These are phyloP conservation scores for Lactarius indigo DNA, from an alignment of 768 basidiomycete species.

Conservation along the genomic window DNA sequence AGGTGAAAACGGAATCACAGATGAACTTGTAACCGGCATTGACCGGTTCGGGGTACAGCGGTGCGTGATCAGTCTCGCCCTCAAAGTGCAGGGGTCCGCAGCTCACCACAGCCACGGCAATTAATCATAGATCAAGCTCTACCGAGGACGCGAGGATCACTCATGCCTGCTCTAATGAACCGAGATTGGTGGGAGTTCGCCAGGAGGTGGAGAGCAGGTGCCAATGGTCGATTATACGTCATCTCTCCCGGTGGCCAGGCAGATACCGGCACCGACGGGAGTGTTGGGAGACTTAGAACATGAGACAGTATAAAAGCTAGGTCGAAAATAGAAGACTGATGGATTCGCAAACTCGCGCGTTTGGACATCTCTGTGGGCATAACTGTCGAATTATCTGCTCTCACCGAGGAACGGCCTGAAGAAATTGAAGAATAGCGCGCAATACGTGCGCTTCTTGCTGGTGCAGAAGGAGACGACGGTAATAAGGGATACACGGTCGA, in stretches of 20 bases:
- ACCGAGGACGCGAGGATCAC: slow-evolving; percentile 40
- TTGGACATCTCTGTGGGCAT: slow-evolving; percentile 28
- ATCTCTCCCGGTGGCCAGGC: slow-evolving; percentile 60
- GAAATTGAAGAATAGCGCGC: slow-evolving; percentile 79
- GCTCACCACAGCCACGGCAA: slow-evolving; percentile 60
- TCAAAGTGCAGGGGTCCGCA: slow-evolving; percentile 46
- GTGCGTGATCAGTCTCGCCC: slow-evolving; percentile 51
- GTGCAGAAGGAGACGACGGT: slow-evolving; percentile 38
- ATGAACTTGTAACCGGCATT: slow-evolving; percentile 70
- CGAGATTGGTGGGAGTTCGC: slow-evolving; percentile 86
- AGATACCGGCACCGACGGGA: slow-evolving; percentile 60
- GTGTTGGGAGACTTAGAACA: slow-evolving; percentile 73
- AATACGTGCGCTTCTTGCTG: slow-evolving; percentile 71
- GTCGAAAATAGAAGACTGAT: slow-evolving; percentile 65
- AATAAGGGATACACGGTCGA: slow-evolving; percentile 44
- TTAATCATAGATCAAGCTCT: slow-evolving; percentile 44
- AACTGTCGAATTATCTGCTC: slow-evolving; percentile 28
- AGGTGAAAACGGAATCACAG: slow-evolving; percentile 44
- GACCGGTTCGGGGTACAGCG: slow-evolving; percentile 75
- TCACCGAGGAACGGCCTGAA: slow-evolving; percentile 35
- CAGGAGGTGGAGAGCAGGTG: slow-evolving; percentile 52
- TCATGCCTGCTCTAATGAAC: slow-evolving; percentile 79
- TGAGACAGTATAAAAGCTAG: slow-evolving; percentile 58
- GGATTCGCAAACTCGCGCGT: slow-evolving; percentile 39
- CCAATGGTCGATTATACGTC: slow-evolving; percentile 46